Evolutionary conservation across 305 asterid genomes (phyloP).

Genomic region (Stenogyne calaminthoides): DNA sequence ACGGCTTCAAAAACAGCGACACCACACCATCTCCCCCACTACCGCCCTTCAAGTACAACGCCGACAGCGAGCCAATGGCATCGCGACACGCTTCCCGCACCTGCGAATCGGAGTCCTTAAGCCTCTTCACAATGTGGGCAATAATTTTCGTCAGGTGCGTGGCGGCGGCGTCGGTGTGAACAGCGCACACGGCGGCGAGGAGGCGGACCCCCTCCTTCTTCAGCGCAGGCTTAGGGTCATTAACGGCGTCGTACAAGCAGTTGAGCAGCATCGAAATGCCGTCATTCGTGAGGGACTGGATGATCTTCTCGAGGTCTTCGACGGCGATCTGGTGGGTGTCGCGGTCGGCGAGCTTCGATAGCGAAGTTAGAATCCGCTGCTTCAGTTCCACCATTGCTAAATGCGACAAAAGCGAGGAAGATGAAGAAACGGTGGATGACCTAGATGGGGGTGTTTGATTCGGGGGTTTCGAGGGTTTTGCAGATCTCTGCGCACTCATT

Average conservation of each 20-base stretch:
- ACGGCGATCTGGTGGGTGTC: conserved; percentile 99
- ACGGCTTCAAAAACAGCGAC: conserved; percentile 82
- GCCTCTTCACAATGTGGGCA: conserved; percentile 73
- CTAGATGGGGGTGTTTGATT: conserved; percentile 44
- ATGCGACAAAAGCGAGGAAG: conserved; percentile 74
- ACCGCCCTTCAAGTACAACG: conserved; percentile 73
- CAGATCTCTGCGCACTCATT: conserved; percentile 63
- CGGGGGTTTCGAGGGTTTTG: conserved; percentile 76
- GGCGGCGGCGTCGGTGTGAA: conserved; percentile 67
- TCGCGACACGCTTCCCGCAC: conserved; percentile 94
- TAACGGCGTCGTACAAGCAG: conserved; percentile 87
- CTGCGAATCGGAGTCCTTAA: conserved; percentile 91
- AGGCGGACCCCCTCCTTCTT: conserved; percentile 88
- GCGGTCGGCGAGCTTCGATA: conserved; percentile 90
- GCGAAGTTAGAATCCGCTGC: conserved; percentile 83
- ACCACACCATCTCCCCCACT: conserved; percentile 70
- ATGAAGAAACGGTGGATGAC: conserved; percentile 46
- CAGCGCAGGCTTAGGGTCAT: conserved; percentile 83
- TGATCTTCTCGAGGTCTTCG: conserved; percentile 86
- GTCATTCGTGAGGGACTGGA: conserved; percentile 73
- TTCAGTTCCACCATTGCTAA: conserved; percentile 95
- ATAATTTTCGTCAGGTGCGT: conserved; percentile 89
- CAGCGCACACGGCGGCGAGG: conserved; percentile 61
- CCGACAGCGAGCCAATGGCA: conserved; percentile 78
- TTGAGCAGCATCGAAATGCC: conserved; percentile 89